Base-by-base conservation (phyloP, 495 filamentous ascomycete species). In the Penicillium steckii region DNA sequence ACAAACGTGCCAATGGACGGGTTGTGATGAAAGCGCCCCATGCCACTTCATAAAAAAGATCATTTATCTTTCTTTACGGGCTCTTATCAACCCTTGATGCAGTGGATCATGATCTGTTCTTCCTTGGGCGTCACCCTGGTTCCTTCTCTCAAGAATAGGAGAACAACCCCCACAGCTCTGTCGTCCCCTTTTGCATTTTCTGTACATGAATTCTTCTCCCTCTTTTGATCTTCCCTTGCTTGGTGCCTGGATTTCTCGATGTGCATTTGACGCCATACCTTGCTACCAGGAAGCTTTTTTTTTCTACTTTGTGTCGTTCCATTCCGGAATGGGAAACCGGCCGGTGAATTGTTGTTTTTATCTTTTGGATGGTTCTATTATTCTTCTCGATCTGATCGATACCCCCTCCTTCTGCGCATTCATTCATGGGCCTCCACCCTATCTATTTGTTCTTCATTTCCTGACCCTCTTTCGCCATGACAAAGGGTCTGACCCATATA, bases 1-100 rank as follows among this genome's bases (percentile, higher is more conserved):
- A 82, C 57, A 80, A 77, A 60, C 73, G 79, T 46, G 79, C 79
- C 30, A 73, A 75, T 18, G 72, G 72, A 2, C 53, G 60, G 19
- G 69, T 69, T 59, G 67, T 65, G 32, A 68, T 62, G 43, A 71
- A 70, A 38, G 55, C 58, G 3, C 60, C 62, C n/a, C 69, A 67
- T 2, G 44, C 50, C 1, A 49, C 49, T 19, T 50, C 52, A 48
- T 62, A 53, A 58, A 30, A 44, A 40, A 33, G n/a, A n/a, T n/a
- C n/a, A n/a, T n/a, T n/a, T n/a, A 22, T 50, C 35, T 56, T 35
- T 12, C n/a, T 21, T 22, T 41, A 23, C 38, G 38, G 18, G 8
- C n/a, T 37, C 13, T 37, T 12, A 37, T 37, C 33, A 37, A 37
- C 15, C 18, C 33, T 8, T n/a, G 33, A 6, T 8, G 4, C 6